Conservation (phyloP, 352 stramenopile species). For the Pythium biforme region DNA sequence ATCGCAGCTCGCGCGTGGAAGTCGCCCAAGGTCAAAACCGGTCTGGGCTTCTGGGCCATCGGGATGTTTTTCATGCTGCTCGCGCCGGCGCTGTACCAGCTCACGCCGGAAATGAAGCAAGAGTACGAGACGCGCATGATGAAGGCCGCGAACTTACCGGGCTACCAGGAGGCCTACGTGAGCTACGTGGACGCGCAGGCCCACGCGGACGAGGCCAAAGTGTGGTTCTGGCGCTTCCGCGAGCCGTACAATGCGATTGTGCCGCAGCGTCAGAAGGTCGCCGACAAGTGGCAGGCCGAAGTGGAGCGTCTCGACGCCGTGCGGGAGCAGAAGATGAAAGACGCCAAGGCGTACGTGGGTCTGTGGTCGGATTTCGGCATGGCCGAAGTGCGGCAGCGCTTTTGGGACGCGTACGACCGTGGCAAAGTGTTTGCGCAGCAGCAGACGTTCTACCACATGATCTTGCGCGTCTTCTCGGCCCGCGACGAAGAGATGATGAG, state of each 20-base stretch:
- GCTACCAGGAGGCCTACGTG: constrained; percentile 69
- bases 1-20: constrained; percentile 50
- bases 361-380: constrained; percentile 86
- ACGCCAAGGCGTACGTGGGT: constrained; percentile 75
- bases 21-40: constrained; percentile 66
- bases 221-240: constrained; percentile 87
- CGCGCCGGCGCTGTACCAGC: constrained; percentile 47
- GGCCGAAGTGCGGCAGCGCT: constrained; percentile 66
- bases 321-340: constrained; percentile 71
- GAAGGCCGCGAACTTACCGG: constrained; percentile 72
- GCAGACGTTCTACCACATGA: constrained; percentile 87
- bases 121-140: constrained; percentile 77
- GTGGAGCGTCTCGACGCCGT: constrained; percentile 53
- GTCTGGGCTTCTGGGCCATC: constrained; percentile 64
- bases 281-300: constrained; percentile 59
- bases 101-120: constrained; percentile 77
- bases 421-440: constrained; percentile 87
- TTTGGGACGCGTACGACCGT: constrained; percentile 82
- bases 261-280: constrained; percentile 47
- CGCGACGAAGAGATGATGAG: constrained; percentile 77
- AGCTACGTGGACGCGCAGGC: constrained; percentile 52
- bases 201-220: constrained; percentile 67
- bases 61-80: constrained; percentile 85
- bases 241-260: constrained; percentile 70
- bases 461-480: constrained; percentile 65